These are phyloP conservation scores for Pseudogymnoascus sp. DNA, from an alignment of 2,329 filamentous ascomycete species.

Conservation along the genomic window DNA sequence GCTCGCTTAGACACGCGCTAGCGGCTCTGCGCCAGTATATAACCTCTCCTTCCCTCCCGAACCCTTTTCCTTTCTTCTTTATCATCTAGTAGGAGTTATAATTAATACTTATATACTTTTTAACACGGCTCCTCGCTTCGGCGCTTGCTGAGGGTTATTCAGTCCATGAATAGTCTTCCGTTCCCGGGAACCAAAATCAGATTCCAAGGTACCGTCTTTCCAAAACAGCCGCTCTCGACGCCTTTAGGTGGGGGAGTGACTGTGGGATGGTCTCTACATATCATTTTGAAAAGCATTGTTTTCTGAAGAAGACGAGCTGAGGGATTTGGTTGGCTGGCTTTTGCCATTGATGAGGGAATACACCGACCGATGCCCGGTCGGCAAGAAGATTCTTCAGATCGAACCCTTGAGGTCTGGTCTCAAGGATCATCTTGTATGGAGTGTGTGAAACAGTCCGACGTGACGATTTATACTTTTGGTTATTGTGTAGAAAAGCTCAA, in stretches of 20 bases:
- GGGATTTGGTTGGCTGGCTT: constrained; percentile 1
- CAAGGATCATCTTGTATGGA: constrained; percentile 4
- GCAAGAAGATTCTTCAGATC: constrained; percentile 9
- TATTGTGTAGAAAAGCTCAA: no score
- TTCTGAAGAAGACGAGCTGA: neutral
- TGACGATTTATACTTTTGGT: neutral
- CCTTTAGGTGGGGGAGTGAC: constrained; percentile 27
- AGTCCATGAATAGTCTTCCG: constrained; percentile 35
- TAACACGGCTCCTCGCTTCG: constrained; percentile 34
- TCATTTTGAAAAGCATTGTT: constrained; percentile 7
- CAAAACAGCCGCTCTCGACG: constrained; percentile 36
- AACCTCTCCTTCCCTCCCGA: constrained; percentile 15
- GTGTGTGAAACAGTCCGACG: neutral
- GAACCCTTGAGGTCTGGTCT: neutral
- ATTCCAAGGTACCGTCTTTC: constrained; percentile 34
- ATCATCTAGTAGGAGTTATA: constrained; percentile 30
- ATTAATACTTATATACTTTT: constrained; percentile 34
- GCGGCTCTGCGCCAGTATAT: neutral
- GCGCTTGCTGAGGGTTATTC: constrained; percentile 38
- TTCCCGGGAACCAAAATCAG: constrained; percentile 39
- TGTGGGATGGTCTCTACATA: constrained; percentile 40
- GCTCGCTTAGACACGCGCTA: constrained; percentile 11
- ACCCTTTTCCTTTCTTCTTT: constrained; percentile 23
- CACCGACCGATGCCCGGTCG: neutral
- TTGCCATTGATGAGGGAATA: neutral